A percentile compares a stretch with the other conserved stretches of the same genome.
Evolutionary conservation across 768 basidiomycete species (phyloP).

Genomic region (Suillus cothurnatus): DNA sequence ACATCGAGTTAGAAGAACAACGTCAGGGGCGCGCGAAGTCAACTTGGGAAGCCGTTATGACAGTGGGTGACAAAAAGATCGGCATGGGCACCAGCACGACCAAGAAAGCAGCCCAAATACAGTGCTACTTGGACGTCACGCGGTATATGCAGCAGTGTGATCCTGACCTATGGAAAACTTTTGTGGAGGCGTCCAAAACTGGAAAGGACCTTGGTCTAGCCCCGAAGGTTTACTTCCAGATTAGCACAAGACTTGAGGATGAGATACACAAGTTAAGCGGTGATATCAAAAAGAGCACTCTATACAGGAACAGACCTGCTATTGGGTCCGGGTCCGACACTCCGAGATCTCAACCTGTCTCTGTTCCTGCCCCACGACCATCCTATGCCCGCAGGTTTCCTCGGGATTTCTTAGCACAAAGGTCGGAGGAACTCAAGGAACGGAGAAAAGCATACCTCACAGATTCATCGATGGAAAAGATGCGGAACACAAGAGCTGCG

Average conservation of each 20-base stretch:
- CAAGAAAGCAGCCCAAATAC: slow-evolving; percentile 73
- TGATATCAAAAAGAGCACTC: slow-evolving; percentile 61
- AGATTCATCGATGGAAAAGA: slow-evolving; percentile 60
- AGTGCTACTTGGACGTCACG: slow-evolving; percentile 86
- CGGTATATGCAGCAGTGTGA: slow-evolving; percentile 88
- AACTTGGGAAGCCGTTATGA: slow-evolving; percentile 74
- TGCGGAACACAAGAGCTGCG: slow-evolving; percentile 65
- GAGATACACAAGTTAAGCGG: slow-evolving; percentile 69
- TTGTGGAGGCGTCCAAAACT: slow-evolving; percentile 57
- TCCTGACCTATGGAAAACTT: slow-evolving; percentile 75
- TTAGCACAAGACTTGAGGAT: slow-evolving; percentile 65
- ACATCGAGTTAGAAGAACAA: slow-evolving; percentile 54
- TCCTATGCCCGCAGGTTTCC: slow-evolving; percentile 32
- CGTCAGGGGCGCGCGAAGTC: slow-evolving; percentile 27
- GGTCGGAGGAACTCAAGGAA: slow-evolving; percentile 58
- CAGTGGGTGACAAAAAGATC: slow-evolving; percentile 76
- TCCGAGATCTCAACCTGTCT: slow-evolving; percentile 6
- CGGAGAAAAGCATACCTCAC: slow-evolving; percentile 59
- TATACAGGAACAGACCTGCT: slow-evolving; percentile 69
- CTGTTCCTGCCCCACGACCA: slow-evolving; percentile 12
- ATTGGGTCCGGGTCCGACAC: slow-evolving; percentile 20
- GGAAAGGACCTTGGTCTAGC: slow-evolving; percentile 74
- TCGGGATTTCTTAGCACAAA: slow-evolving; percentile 40
- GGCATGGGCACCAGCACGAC: slow-evolving; percentile 69
- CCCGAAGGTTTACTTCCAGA: slow-evolving; percentile 65